These are phyloP conservation scores for Nephelium lappaceum DNA, from an alignment of 345 rosid species.

Conservation along the genomic window DNA sequence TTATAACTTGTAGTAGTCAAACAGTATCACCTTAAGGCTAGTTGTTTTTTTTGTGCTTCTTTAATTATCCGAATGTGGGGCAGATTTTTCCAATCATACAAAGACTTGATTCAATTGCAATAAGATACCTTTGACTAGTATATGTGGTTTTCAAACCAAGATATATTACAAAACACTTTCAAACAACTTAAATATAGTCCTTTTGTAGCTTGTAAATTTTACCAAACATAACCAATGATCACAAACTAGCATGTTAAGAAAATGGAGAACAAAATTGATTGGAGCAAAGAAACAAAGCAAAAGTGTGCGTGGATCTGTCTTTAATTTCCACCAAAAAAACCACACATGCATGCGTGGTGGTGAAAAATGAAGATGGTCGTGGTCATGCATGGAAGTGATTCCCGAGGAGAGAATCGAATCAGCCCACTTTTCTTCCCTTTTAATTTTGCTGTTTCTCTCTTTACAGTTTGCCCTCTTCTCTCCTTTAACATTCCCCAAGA, in stretches of 20 bases:
- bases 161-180: neutral
- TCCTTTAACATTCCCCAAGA: constrained; percentile 60
- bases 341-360: constrained; percentile 2
- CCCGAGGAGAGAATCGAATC: constrained; percentile 60
- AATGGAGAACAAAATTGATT: neutral
- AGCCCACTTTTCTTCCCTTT: constrained; percentile 32
- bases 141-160: neutral
- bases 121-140: neutral
- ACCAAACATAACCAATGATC: neutral
- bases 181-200: neutral
- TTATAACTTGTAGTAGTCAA: too few species aligned
- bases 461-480: constrained; percentile 46
- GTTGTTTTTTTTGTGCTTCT: neutral
- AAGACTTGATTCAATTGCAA: neutral
- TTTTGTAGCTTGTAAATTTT: neutral
- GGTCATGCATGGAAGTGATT: constrained; percentile 56
- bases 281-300: constrained; percentile 15
- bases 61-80: neutral
- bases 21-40: too few species aligned
- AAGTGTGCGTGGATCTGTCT: neutral
- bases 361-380: constrained; percentile 32
- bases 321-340: constrained; percentile 11
- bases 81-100: neutral
- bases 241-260: constrained; percentile 5
- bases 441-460: constrained; percentile 22